A percentile compares a stretch with the other conserved stretches of the same genome.
These are phyloP conservation scores for Rubia tinctorum DNA, from an alignment of 305 asterid species.

Conservation along the genomic window DNA sequence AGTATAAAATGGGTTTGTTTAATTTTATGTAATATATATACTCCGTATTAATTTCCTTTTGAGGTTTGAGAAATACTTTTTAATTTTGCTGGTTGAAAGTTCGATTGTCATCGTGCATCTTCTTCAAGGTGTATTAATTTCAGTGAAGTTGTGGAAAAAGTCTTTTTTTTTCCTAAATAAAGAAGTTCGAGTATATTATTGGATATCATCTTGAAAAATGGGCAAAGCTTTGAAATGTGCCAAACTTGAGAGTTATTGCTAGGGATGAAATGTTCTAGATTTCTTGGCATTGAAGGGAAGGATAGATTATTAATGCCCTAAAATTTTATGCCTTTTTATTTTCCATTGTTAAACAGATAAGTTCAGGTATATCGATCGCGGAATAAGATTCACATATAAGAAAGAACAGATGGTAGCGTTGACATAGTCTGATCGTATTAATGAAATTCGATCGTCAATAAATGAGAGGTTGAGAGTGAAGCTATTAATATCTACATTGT, in stretches of 20 bases:
- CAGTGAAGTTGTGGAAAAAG: not conserved
- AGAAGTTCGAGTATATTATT: not conserved
- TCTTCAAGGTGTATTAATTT: not conserved
- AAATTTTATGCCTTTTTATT: not conserved
- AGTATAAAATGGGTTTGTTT: not conserved
- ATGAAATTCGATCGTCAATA: no score
- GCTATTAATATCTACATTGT: no score
- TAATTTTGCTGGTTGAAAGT: not conserved
- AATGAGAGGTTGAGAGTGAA: no score
- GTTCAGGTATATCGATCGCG: no score
- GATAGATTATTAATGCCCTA: not conserved
- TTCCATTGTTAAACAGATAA: no score
- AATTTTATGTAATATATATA: not conserved
- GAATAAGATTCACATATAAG: no score
- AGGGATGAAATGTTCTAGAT: not conserved
- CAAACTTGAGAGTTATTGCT: constrained; percentile 7
- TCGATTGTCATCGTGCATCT: not conserved
- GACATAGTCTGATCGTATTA: no score
- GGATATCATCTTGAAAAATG: not conserved
- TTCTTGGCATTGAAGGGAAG: not conserved
- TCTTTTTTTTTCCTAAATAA: no score
- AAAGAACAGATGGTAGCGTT: no score
- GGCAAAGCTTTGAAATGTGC: not conserved
- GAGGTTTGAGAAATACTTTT: not conserved
- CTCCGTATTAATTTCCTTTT: not conserved